Evolutionary conservation across 2,329 filamentous ascomycete genomes (phyloP), one percentile per base, ranked within the genome.

Genomic region (Madurella mycetomatis): DNA sequence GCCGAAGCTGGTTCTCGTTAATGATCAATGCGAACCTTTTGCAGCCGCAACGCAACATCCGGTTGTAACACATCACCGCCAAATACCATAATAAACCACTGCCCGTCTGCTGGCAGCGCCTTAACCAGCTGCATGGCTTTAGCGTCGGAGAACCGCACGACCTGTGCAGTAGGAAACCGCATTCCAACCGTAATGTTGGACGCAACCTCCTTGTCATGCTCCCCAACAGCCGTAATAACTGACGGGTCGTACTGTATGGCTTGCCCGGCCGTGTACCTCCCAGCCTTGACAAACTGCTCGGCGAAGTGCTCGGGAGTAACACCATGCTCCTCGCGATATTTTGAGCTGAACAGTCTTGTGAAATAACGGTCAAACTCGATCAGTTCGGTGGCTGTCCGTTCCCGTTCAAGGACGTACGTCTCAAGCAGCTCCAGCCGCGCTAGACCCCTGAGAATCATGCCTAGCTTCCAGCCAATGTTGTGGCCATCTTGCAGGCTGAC

Each of bases 401-500:
- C 72, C 1, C 80, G 70, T 63, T 84, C 80, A 2, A 73, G 60
- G 1, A 78, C 74, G 51, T 83, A 83, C 1, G 80, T 82, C 59
- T 76, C 68, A 2, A 83, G 66, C 11, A 83, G 59, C 1, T 54
- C 68, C 0, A 74, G 69, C 0, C 51, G 57, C 1, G 77, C 74
- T 48, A 70, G 67, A 1, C 76, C 74, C 12, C 66, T 72, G 1
- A 83, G 65, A 1, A 82, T 70, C 25, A 73, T 69, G 0, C 72
- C 78, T 7, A 84, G 70, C 61, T 84, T 84, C 80, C 80, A 84
- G 5, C 81, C 81, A 49, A 83, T 75, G 53, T 84, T 84, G 60
- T 82, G 80, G 5, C 82, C 83, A 58, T 86, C 84, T 61, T 86
- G 83, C 55, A 86, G 67, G 13, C 76, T 74, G 32, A 80, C 77